Conservation (phyloP, 2,329 filamentous ascomycete species). For the Monilinia vaccinii-corymbosi region DNA sequence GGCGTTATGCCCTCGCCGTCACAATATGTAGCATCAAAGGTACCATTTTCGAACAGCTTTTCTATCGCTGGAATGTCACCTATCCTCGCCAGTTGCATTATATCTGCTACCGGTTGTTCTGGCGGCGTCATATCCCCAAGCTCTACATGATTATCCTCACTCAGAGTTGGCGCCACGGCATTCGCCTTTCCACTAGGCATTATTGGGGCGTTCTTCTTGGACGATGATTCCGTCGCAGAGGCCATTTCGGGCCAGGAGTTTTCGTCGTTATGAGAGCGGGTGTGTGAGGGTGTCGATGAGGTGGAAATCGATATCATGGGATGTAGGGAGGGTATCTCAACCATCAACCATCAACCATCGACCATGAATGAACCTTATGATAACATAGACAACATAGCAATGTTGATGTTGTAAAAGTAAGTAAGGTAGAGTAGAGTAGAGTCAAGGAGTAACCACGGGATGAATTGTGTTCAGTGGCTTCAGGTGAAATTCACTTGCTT, state of each 20-base stretch:
- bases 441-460: background rate
- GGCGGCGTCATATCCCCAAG: constrained; percentile 26
- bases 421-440: background rate
- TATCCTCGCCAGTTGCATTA: constrained; percentile 89
- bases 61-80: constrained; percentile 83
- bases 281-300: background rate
- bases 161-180: constrained; percentile 46
- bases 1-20: constrained; percentile 95
- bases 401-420: no score
- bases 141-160: constrained; percentile 32
- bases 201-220: constrained; percentile 32
- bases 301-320: background rate
- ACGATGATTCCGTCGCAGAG: constrained; percentile 12
- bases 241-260: constrained; percentile 21
- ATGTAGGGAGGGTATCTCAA: background rate
- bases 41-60: constrained; percentile 76
- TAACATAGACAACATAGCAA: constrained; percentile 5
- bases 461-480: background rate
- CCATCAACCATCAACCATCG: constrained; percentile 5
- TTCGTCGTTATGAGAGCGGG: constrained; percentile 11
- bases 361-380: background rate
- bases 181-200: constrained; percentile 47
- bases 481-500: background rate
- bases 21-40: constrained; percentile 70
- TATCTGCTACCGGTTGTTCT: constrained; percentile 42